Evolutionary conservation across 2,329 filamentous ascomycete species (phyloP).

Genomic region (Diaporthe humulicola): DNA sequence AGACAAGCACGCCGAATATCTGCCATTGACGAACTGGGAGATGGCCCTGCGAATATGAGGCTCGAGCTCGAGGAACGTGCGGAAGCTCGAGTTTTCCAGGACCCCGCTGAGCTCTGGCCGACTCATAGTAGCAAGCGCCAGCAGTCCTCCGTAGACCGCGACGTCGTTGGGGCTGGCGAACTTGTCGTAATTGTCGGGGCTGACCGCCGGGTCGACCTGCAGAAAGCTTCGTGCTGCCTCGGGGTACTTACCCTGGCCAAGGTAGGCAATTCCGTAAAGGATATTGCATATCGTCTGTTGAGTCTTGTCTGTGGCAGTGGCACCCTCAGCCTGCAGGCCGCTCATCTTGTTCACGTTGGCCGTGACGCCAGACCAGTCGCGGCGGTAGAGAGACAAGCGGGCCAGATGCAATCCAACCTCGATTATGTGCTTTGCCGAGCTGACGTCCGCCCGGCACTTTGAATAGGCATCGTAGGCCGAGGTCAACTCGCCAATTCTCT

Average conservation of each 20-base stretch:
- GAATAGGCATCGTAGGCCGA: constrained; percentile 82
- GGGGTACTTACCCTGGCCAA: constrained; percentile 60
- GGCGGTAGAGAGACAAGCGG: constrained; percentile 79
- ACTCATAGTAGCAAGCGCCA: constrained; percentile 91
- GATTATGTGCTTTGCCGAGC: constrained; percentile 83
- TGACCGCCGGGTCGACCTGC: constrained; percentile 63
- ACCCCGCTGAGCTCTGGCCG: constrained; percentile 79
- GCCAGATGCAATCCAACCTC: constrained; percentile 86
- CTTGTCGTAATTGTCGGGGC: constrained; percentile 72
- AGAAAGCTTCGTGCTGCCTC: constrained; percentile 83
- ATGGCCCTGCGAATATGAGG: constrained; percentile 95
- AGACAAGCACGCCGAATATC: constrained; percentile 87
- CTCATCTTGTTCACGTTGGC: constrained; percentile 74
- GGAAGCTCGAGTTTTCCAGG: constrained; percentile 84
- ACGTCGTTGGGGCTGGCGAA: constrained; percentile 88
- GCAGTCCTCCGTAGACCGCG: constrained; percentile 90
- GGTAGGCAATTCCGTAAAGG: constrained; percentile 62
- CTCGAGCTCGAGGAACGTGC: constrained; percentile 90
- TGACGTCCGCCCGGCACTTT: constrained; percentile 92
- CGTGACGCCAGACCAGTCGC: constrained; percentile 80
- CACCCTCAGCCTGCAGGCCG: constrained; percentile 57
- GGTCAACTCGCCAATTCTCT: constrained; percentile 80
- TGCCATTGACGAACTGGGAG: constrained; percentile 87
- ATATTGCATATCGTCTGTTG: constrained; percentile 66
- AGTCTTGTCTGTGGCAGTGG: constrained; percentile 64